phyloP scores from a whole-genome alignment of 306 rosid genomes.

The Neltuma alba region DNA sequence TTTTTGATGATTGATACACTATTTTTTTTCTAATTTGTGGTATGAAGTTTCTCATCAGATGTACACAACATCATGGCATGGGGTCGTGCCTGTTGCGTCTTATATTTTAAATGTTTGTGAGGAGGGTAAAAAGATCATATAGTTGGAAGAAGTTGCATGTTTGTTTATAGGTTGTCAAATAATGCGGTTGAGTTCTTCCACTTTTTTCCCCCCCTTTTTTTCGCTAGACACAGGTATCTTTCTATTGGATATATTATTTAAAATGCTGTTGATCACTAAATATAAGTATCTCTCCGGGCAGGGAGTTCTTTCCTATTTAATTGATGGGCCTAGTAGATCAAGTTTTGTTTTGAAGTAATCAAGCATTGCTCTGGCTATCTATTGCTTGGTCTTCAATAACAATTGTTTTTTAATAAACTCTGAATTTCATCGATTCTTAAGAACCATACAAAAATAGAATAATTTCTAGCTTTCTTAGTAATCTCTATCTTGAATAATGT shows the following conservation, averaged over 20 bases:
- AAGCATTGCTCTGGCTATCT: not conserved
- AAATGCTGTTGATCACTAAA: too few relatives aligned
- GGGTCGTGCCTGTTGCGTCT: constrained; percentile 15
- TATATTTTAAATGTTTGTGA: not conserved
- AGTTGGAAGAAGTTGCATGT: not conserved
- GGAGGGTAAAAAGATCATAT: not conserved
- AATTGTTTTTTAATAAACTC: too few relatives aligned
- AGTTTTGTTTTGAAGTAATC: not conserved
- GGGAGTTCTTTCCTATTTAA: not conserved
- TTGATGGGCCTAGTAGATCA: not conserved
- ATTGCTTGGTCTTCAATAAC: not conserved
- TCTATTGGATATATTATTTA: too few relatives aligned
- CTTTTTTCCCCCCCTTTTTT: too few relatives aligned
- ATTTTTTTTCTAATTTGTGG: constrained; percentile 14
- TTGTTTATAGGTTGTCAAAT: not conserved
- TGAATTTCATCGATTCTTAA: too few relatives aligned
- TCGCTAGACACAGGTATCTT: too few relatives aligned
- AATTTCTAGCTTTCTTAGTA: too few relatives aligned
- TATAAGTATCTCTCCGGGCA: too few relatives aligned
- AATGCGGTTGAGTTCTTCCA: not conserved
- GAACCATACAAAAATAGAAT: too few relatives aligned
- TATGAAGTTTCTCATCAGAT: constrained; percentile 3
- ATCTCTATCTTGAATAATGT: too few relatives aligned
- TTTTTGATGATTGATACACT: constrained; percentile 57
- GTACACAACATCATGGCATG: not conserved